Conservation (phyloP, 495 filamentous ascomycete species). For the Saxophila tyrrhenica region DNA sequence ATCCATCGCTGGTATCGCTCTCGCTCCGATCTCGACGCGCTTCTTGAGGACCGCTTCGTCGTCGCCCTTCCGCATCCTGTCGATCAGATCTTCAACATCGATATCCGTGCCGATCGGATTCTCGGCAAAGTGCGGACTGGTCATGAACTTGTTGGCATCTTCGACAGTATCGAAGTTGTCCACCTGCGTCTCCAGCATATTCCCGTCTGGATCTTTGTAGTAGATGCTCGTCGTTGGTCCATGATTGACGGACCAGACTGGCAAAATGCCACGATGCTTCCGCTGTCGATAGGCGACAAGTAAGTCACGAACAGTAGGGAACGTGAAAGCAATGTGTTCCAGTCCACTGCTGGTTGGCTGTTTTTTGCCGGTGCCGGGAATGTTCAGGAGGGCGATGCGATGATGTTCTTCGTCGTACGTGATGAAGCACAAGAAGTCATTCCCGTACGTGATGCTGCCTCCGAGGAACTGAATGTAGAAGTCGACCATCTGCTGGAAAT, state of each 20-base stretch:
- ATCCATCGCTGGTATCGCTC: background rate
- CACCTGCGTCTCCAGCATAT: slow-evolving; percentile 37
- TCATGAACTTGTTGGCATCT: slow-evolving; percentile 30
- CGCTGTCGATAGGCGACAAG: slow-evolving; percentile 25
- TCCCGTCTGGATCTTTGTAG: slow-evolving; percentile 39
- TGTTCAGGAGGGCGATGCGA: slow-evolving; percentile 21
- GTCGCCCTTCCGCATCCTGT: slow-evolving; percentile 26
- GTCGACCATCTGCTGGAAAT: slow-evolving; percentile 19
- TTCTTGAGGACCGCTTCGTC: slow-evolving; percentile 27
- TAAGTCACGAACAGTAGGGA: slow-evolving; percentile 4
- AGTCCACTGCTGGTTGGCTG: slow-evolving; percentile 22
- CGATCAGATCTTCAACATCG: slow-evolving; percentile 31
- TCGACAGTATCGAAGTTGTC: slow-evolving; percentile 34
- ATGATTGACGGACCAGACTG: slow-evolving; percentile 38
- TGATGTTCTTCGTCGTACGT: slow-evolving; percentile 21
- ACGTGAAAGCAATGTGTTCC: slow-evolving; percentile 19
- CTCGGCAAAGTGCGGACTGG: slow-evolving; percentile 4
- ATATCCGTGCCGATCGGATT: slow-evolving; percentile 33
- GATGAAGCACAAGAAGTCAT: slow-evolving; percentile 10
- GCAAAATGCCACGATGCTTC: slow-evolving; percentile 30
- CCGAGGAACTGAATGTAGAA: slow-evolving; percentile 33
- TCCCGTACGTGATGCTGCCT: slow-evolving; percentile 11
- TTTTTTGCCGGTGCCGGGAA: background rate
- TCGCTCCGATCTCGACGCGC: slow-evolving; percentile 21
- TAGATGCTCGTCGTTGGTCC: slow-evolving; percentile 35